Conservation (phyloP, 192 early-diverging fungal species). For the Coemansia furcata region DNA sequence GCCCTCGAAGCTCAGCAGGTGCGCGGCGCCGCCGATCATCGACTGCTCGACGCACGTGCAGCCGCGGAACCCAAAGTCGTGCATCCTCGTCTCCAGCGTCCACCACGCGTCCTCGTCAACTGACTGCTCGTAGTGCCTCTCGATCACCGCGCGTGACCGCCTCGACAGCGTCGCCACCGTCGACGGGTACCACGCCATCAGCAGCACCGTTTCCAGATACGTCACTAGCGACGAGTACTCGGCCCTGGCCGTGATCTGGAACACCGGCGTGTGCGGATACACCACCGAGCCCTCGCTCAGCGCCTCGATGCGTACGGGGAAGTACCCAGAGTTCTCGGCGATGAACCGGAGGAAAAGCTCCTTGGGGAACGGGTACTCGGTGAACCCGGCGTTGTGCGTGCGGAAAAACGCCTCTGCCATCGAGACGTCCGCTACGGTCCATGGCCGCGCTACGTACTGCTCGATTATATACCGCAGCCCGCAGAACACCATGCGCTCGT, state of each 20-base stretch:
- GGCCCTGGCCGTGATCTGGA: conserved; percentile 71
- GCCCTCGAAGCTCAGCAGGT: conserved; percentile 80
- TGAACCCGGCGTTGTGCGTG: conserved; percentile 70
- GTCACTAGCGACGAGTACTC: conserved; percentile 80
- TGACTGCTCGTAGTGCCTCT: conserved; percentile 59
- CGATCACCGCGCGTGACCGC: conserved; percentile 60
- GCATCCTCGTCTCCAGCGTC: conserved; percentile 63
- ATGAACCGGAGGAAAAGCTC: conserved; percentile 76
- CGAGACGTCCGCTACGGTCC: conserved; percentile 69
- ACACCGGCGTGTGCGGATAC: conserved; percentile 79
- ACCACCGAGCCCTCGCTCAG: conserved; percentile 78
- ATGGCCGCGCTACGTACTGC: conserved; percentile 64
- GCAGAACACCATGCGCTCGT: conserved; percentile 78
- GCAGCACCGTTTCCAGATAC: conserved; percentile 78
- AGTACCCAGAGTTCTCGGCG: conserved; percentile 78
- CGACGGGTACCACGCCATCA: conserved; percentile 85
- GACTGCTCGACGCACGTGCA: conserved; percentile 85
- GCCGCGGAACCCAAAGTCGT: conserved; percentile 93
- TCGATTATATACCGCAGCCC: conserved; percentile 86
- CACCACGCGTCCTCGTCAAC: conserved; percentile 62
- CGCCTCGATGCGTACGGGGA: conserved; percentile 78
- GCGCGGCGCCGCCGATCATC: conserved; percentile 79
- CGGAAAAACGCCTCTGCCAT: conserved; percentile 67
- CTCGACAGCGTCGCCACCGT: conserved; percentile 83
- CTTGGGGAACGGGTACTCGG: conserved; percentile 71